Conservation (phyloP, 805 yeast genomes). For the Metschnikowia hibisci region DNA sequence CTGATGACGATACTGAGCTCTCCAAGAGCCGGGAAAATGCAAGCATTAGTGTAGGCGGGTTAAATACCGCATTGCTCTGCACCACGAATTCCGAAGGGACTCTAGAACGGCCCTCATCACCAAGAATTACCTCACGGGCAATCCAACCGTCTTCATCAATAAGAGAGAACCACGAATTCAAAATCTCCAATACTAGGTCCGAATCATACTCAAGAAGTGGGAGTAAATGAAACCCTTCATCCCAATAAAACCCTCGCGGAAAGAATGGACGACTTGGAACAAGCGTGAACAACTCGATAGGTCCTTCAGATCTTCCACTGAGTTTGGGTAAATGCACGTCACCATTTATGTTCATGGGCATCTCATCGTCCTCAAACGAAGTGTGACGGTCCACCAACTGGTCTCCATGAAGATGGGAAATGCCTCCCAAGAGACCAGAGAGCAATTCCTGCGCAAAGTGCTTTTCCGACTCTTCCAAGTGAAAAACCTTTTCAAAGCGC, state of each 20-base stretch:
- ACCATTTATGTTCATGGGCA: constrained; percentile 40
- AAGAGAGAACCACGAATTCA: constrained; percentile 81
- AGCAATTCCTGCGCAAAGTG: constrained; percentile 73
- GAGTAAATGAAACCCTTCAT: constrained; percentile 91
- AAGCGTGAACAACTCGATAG: constrained; percentile 69
- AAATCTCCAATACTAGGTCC: constrained; percentile 72
- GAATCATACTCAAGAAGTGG: constrained; percentile 81
- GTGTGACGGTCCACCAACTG: constrained; percentile 75
- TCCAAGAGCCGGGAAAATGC: constrained; percentile 57
- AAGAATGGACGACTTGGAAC: constrained; percentile 93
- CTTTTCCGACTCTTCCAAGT: constrained; percentile 38
- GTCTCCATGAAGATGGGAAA: constrained; percentile 83
- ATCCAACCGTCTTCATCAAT: constrained; percentile 95
- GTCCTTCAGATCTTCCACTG: constrained; percentile 66
- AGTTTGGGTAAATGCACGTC: constrained; percentile 28
- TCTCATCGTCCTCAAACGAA: constrained; percentile 64
- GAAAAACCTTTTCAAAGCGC: constrained; percentile 50
- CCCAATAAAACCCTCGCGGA: constrained; percentile 98
- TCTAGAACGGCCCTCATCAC: constrained; percentile 81
- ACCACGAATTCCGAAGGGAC: constrained; percentile 82
- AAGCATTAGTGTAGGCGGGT: constrained; percentile 91
- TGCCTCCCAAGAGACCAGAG: constrained; percentile 84
- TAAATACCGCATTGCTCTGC: constrained; percentile 87
- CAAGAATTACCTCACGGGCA: constrained; percentile 91
- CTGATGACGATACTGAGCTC: not conserved